Evolutionary conservation across 2,329 filamentous ascomycete genomes (phyloP).

Genomic region (Colletotrichum sp.): DNA sequence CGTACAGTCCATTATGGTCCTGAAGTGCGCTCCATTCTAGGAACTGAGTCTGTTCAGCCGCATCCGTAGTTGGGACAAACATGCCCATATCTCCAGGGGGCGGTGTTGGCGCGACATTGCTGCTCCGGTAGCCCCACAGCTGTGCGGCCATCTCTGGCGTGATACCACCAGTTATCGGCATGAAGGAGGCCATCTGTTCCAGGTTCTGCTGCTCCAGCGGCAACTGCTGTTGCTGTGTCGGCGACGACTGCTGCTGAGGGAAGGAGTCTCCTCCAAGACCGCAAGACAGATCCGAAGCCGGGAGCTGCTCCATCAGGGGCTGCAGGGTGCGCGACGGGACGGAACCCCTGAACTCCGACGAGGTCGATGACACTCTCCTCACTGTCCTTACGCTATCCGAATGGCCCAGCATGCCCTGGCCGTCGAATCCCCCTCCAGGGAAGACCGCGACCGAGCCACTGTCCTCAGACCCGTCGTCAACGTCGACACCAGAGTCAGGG

Average conservation of each 20-base stretch:
- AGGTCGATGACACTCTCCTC: constrained; percentile 13
- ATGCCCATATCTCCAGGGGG: neutral
- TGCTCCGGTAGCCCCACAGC: constrained; percentile 1
- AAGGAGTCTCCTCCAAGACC: neutral
- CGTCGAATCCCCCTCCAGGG: neutral
- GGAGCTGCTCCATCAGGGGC: constrained; percentile 18
- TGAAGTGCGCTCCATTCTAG: constrained; percentile 4
- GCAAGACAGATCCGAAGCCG: neutral
- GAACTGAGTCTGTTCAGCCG: neutral
- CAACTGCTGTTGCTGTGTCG: neutral
- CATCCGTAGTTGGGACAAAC: neutral
- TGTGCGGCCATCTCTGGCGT: constrained; percentile 13
- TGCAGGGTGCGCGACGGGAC: neutral
- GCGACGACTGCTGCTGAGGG: neutral
- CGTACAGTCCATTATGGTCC: constrained; percentile 4
- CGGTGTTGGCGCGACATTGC: neutral
- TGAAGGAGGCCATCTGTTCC: neutral
- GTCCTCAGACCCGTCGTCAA: constrained; percentile 41
- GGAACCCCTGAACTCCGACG: constrained; percentile 13
- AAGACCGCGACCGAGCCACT: constrained; percentile 24
- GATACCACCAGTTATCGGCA: neutral
- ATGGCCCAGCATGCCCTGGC: constrained; percentile 22
- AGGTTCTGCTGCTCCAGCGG: neutral
- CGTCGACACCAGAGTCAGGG: constrained; percentile 42
- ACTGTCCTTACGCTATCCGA: constrained; percentile 37